Conservation (phyloP, 495 filamentous ascomycete genomes). For the Baudoinia panamericana region DNA sequence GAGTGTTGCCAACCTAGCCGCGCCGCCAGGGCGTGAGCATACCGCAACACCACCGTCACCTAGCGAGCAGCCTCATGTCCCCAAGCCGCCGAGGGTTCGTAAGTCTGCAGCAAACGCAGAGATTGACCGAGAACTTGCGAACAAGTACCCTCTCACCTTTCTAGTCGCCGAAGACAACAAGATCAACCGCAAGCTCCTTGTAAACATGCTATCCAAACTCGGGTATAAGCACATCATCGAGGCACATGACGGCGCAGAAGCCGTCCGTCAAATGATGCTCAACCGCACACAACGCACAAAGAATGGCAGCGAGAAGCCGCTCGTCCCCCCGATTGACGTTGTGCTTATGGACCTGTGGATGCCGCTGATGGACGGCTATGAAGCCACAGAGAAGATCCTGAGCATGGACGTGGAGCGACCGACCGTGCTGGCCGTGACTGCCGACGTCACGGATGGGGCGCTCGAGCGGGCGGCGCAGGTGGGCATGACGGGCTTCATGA, state of each 20-base stretch:
- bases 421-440: conserved; percentile 59
- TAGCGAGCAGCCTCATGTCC: neutral
- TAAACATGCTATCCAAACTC: conserved; percentile 56
- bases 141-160: conserved; percentile 51
- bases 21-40: neutral
- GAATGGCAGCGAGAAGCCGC: neutral
- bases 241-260: conserved; percentile 61
- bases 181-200: conserved; percentile 62
- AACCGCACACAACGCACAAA: too few species aligned
- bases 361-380: conserved; percentile 72
- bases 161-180: conserved; percentile 71
- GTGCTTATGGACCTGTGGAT: conserved; percentile 82
- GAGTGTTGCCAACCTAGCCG: neutral
- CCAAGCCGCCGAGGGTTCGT: conserved; percentile 2
- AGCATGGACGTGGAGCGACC: conserved; percentile 32
- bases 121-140: conserved; percentile 38
- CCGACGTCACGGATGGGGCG: conserved; percentile 59
- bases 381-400: conserved; percentile 54
- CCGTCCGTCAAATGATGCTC: conserved; percentile 47
- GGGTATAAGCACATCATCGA: conserved; percentile 51
- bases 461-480: conserved; percentile 49
- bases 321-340: conserved; percentile 39
- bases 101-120: conserved; percentile 19
- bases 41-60: conserved; percentile 7
- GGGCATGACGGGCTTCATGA: conserved; percentile 67